Conservation (phyloP, 2,329 filamentous ascomycete species). For the Magnaporthiopsis poae region DNA sequence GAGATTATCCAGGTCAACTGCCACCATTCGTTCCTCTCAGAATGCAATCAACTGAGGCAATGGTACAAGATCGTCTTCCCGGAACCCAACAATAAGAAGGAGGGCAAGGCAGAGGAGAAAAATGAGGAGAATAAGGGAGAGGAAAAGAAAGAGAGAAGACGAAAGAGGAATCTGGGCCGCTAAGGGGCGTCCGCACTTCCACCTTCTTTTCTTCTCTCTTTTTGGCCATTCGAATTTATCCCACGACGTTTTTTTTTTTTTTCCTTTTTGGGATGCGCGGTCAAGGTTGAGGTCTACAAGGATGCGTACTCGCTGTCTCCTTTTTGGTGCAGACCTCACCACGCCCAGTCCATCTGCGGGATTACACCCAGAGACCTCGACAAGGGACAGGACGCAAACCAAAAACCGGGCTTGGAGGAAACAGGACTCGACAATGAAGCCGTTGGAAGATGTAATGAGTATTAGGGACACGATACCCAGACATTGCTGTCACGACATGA, state of each 20-base stretch:
- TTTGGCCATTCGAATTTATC: background rate
- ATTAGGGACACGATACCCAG: background rate
- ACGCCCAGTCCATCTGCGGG: background rate
- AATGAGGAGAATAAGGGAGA: background rate
- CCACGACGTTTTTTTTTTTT: background rate
- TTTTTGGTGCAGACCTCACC: background rate
- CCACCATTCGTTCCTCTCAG: conserved; percentile 14
- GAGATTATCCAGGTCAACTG: conserved; percentile 23
- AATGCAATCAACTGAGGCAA: background rate
- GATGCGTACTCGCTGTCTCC: background rate
- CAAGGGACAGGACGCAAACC: background rate
- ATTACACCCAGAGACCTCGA: background rate
- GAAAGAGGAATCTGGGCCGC: background rate
- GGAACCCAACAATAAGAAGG: background rate
- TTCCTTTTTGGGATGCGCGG: background rate
- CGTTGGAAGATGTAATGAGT: background rate
- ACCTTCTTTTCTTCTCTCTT: background rate
- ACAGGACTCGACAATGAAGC: no score
- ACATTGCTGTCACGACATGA: background rate
- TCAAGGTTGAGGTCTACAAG: background rate
- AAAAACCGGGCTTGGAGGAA: background rate
- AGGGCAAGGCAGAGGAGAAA: background rate
- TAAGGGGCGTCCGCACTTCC: background rate
- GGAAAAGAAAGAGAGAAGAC: background rate
- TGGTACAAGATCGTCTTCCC: background rate